A percentile compares a stretch with the other conserved stretches of the same genome.
Evolutionary conservation across 352 stramenopile genomes (phyloP).

Genomic region (Pseudoperonospora humuli): DNA sequence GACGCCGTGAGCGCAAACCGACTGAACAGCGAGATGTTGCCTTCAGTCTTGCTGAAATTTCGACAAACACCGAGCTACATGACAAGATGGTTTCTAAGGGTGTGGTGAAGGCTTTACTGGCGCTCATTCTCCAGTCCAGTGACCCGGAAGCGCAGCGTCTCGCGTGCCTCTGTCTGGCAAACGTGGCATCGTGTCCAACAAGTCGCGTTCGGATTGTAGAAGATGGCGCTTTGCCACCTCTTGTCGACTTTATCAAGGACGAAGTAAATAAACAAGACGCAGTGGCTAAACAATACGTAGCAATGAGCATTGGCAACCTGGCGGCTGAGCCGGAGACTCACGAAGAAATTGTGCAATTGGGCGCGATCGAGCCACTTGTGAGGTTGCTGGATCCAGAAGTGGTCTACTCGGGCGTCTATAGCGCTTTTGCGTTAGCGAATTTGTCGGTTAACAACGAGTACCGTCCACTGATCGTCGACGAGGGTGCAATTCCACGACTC

Average conservation of each 20-base stretch:
- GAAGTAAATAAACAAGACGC: conserved; percentile 65
- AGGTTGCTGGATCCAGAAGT: conserved; percentile 87
- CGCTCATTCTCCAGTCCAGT: conserved; percentile 86
- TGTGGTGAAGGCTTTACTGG: conserved; percentile 87
- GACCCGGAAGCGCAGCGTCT: conserved; percentile 92
- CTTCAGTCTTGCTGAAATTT: conserved; percentile 94
- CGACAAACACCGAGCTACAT: conserved; percentile 89
- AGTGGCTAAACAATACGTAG: conserved; percentile 92
- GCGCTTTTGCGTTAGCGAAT: conserved; percentile 92
- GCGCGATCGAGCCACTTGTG: conserved; percentile 86
- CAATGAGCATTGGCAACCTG: conserved; percentile 94
- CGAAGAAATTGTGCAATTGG: conserved; percentile 91
- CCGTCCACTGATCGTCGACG: conserved; percentile 86
- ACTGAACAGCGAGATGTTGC: conserved; percentile 93
- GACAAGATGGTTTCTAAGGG: conserved; percentile 94
- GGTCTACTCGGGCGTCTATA: conserved; percentile 84
- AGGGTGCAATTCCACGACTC: conserved; percentile 90
- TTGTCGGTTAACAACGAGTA: conserved; percentile 92
- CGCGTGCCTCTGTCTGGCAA: conserved; percentile 91
- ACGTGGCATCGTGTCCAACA: conserved; percentile 83
- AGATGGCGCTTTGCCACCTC: conserved; percentile 80
- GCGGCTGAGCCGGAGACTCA: conserved; percentile 92
- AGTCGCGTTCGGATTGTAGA: conserved; percentile 91
- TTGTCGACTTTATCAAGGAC: conserved; percentile 89
- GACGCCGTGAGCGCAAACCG: conserved; percentile 89